Evolutionary conservation across 1,284 basidiomycete species (phyloP), one percentile per base, ranked within the genome.

Genomic region (Sphagnurus paluster): DNA sequence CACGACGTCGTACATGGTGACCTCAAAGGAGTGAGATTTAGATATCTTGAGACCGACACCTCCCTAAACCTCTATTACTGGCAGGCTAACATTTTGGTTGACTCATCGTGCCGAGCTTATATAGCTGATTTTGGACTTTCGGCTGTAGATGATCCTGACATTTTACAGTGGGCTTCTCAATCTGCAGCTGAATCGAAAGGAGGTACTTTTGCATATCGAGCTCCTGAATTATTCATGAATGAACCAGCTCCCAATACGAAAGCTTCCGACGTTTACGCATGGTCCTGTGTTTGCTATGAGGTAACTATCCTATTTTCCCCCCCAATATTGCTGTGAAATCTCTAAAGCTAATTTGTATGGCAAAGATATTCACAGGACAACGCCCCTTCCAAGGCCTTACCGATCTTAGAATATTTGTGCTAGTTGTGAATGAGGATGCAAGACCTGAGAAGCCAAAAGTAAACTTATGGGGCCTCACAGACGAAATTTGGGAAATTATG

Each of bases 71-170:
- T 8, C 17, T 10, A n/a, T n/a, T n/a, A n/a, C 16, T 9, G 3
- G 23, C 26, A 32, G 39, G 17, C 39, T 7, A 40, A 40, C 24
- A 29, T 40, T 11, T n/a, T 40, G 1, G 17, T 40, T n/a, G n/a
- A 30, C 17, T 17, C 21, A 2, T 4, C 9, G 2, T 16, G 26
- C 7, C 8, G 29, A 21, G 39, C 39, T 2, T 32, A 21, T 23
- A 10, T 40, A 4, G 28, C 28, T 4, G 39, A 40, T 23, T 40
- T 40, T 16, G 39, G 39, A 2, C 25, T 40, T 24, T 40, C 39
- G 3, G 13, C 28, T 5, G n/a, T 40, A 2, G 29, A 26, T 9
- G 39, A 40, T 14, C 11, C 26, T 21, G 3, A 40, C 2, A 40
- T 40, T 11, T 24, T 21, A 3, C 10, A 5, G 9, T 40, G 39